Evolutionary conservation across 805 yeast genomes (phyloP).

Genomic region (Candida pini): DNA sequence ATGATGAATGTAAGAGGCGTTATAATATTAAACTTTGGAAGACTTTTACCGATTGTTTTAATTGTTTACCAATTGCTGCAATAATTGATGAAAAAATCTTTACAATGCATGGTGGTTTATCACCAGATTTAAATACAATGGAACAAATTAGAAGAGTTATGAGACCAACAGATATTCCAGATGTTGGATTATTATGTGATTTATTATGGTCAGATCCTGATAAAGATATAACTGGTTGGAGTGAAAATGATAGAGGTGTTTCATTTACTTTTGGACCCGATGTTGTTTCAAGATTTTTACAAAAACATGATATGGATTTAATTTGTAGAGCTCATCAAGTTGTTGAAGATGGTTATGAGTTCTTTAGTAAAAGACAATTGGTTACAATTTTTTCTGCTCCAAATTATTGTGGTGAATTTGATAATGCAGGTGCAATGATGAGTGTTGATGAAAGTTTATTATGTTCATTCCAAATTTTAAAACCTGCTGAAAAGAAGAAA

Average conservation of each 20-base stretch:
- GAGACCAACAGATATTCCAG: constrained; percentile 99
- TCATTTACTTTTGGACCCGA: constrained; percentile 99
- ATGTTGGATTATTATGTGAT: constrained; percentile 93
- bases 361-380: constrained; percentile 90
- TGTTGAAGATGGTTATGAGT: constrained; percentile 98
- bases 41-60: constrained; percentile 96
- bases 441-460: constrained; percentile 92
- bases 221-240: constrained; percentile 97
- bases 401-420: constrained; percentile 98
- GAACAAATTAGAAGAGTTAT: constrained; percentile 97
- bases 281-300: constrained; percentile 92
- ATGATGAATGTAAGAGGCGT: constrained; percentile 98
- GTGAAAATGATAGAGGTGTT: constrained; percentile 98
- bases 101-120: constrained; percentile 98
- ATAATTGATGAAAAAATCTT: constrained; percentile 96
- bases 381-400: constrained; percentile 96
- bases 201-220: constrained; percentile 98
- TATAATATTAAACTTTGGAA: constrained; percentile 98
- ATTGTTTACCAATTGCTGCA: constrained; percentile 97
- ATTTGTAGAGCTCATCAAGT: constrained; percentile 99
- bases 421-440: constrained; percentile 99
- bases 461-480: constrained; percentile 93
- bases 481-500: constrained; percentile 96
- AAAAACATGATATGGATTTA: constrained; percentile 96
- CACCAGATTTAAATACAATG: constrained; percentile 96